Base-by-base conservation (phyloP, 306 rosid genomes). In the Dryas octopetala region DNA sequence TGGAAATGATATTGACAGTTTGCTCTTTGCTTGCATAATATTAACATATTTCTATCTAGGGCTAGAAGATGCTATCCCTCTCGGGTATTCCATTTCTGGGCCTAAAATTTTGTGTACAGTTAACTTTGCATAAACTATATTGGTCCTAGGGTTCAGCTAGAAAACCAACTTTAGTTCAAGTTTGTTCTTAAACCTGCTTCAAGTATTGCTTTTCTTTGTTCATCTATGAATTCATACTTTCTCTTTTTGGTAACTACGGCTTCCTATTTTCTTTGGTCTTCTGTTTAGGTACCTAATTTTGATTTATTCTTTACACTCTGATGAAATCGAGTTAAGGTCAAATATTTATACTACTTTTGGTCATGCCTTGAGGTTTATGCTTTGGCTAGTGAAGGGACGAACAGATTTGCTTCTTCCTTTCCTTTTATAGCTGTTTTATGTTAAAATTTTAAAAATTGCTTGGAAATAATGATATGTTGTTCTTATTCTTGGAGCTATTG, bases 331-430 rank as follows among this genome's bases (percentile, higher is more conserved):
- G 13, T 16, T 62, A 11, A 19, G 26, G 5, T 26, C 7, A 45
- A 44, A 28, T 38, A 46, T 4, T 8, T 7, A 23, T 19, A 11
- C 49, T 49, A 46, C 49, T n/a, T n/a, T 40, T 41, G 17, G 5
- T 4, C 28, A 17, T 38, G 23, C 45, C 58, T 19, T 0, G 32
- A 40, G 26, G 6, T 17, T 75, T 28, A 3, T 65, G 14, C 46
- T 43, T 65, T 65, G 44, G 57, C 72, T 65, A 11, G 14, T 75
- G 15, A 19, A 49, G 15, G 72, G n/a, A 44, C 44, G 4, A 75
- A 75, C 15, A 41, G 0, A 43, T 40, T 52, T 43, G 53, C 45
- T 15, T 51, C 6, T 60, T 9, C 62, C 10, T 66, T 17, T 23
- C 17, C 7, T 41, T 26, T 23, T 5, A 53, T 70, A 6, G 74